A percentile compares a stretch with the other conserved stretches of the same genome.
Conservation (phyloP, 176 grass and related monocot genomes). For the Eragrostis nindensis region DNA sequence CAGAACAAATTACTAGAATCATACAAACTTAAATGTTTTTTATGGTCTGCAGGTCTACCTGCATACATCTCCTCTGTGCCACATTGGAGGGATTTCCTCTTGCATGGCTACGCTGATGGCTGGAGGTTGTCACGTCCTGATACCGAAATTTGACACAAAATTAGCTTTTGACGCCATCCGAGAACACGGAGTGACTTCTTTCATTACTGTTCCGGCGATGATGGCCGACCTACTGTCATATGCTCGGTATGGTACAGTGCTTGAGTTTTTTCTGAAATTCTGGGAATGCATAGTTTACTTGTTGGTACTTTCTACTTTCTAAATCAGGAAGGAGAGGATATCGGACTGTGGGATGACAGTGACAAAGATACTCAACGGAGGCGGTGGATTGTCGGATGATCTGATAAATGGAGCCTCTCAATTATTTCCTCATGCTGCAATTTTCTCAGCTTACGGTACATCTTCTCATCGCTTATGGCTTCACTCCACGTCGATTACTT, state of each 20-base stretch:
- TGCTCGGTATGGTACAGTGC: conserved; percentile 44
- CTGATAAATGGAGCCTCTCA: conserved; percentile 47
- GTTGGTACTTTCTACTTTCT: conserved; percentile 8
- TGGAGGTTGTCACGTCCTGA: conserved; percentile 71
- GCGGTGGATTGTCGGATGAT: conserved; percentile 61
- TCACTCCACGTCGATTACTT: not conserved
- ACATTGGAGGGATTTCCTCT: conserved; percentile 92
- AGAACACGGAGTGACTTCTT: conserved; percentile 70
- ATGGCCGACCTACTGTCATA: conserved; percentile 79
- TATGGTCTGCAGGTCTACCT: conserved; percentile 69
- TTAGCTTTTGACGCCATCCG: conserved; percentile 52
- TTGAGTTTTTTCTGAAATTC: not conserved
- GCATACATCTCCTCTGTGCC: conserved; percentile 76
- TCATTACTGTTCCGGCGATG: conserved; percentile 88
- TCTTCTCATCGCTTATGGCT: not conserved
- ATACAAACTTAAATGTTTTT: not conserved
- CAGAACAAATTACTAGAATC: not conserved
- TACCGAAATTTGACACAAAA: conserved; percentile 75
- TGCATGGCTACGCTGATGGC: conserved; percentile 75
- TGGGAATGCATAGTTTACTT: not conserved
- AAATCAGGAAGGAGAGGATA: conserved; percentile 53
- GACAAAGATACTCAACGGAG: conserved; percentile 84
- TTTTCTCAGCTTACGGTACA: conserved; percentile 88
- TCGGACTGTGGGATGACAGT: conserved; percentile 37
- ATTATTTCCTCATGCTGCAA: conserved; percentile 65